Conservation (phyloP, 139 green algal species). For the Chlorella sp. region DNA sequence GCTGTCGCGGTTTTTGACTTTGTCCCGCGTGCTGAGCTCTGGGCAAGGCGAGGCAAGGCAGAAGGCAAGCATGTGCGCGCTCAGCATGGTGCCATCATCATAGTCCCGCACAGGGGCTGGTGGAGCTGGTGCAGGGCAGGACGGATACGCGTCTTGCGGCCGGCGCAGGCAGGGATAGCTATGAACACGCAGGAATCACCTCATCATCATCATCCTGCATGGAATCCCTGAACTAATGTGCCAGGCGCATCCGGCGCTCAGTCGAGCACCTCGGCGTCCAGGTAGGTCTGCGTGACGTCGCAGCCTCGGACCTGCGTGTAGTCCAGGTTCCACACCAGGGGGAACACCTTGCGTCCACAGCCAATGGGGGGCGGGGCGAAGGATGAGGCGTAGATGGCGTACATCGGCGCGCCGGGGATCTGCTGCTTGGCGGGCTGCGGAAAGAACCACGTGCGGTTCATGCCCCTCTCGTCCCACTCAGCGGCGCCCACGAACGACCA, state of each 20-base stretch:
- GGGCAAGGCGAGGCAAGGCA: too few relatives aligned
- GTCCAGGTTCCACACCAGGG: slow-evolving; percentile 16
- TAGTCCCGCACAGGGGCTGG: too few relatives aligned
- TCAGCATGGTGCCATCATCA: too few relatives aligned
- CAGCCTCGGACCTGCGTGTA: slow-evolving; percentile 1
- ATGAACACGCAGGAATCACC: too few relatives aligned
- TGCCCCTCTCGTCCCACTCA: neutral
- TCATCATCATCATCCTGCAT: too few relatives aligned
- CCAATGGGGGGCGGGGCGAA: slow-evolving; percentile 16
- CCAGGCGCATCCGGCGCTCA: neutral
- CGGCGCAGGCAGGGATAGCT: too few relatives aligned
- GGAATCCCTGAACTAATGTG: too few relatives aligned
- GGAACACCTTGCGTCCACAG: slow-evolving; percentile 9
- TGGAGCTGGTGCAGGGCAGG: too few relatives aligned
- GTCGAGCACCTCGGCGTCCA: slow-evolving; percentile 13
- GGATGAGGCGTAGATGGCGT: slow-evolving; percentile 31
- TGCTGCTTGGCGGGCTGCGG: slow-evolving; percentile 22
- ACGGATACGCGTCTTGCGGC: too few relatives aligned
- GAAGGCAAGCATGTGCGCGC: too few relatives aligned
- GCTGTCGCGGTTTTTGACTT: too few relatives aligned
- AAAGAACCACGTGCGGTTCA: slow-evolving; percentile 30
- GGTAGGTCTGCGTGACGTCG: slow-evolving; percentile 25
- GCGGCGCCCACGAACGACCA: slow-evolving; percentile 5
- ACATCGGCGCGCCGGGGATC: slow-evolving; percentile 8
- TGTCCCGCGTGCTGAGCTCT: too few relatives aligned